phyloP scores from a whole-genome alignment of 257 asterid genomes.

The Solanum lignicaule region DNA sequence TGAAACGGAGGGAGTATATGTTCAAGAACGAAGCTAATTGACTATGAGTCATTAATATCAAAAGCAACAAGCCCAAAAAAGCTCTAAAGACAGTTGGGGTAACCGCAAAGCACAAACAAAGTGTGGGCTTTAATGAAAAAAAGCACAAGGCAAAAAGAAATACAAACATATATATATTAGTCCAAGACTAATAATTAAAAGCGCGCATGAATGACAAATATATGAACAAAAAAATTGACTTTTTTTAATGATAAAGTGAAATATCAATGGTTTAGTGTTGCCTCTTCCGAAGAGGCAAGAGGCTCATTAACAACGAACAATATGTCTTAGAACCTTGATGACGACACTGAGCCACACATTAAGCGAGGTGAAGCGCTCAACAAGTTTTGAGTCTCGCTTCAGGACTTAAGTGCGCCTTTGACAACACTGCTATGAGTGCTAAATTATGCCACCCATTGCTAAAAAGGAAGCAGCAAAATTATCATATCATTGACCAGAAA shows the following conservation, averaged over 20 bases:
- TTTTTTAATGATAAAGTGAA: neutral
- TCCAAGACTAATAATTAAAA: neutral
- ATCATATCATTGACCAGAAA: neutral
- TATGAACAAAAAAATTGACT: neutral
- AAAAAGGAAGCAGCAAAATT: neutral
- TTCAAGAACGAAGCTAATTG: neutral
- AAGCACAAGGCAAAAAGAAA: neutral
- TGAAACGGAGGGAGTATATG: neutral
- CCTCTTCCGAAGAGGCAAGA: neutral
- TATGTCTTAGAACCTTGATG: neutral
- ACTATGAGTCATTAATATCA: neutral
- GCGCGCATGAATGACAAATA: neutral
- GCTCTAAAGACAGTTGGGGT: neutral
- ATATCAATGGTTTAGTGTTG: neutral
- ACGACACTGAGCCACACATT: neutral
- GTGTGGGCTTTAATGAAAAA: neutral
- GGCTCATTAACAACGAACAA: neutral
- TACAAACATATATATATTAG: neutral
- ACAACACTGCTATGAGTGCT: neutral
- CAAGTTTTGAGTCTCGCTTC: neutral
- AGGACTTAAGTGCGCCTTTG: rapidly evolving
- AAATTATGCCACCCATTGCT: neutral
- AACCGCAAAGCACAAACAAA: neutral
- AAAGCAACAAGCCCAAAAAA: neutral
- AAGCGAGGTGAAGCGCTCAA: neutral